A percentile compares a stretch with the other conserved stretches of the same genome.
These are phyloP conservation scores for Megacollybia marginata DNA, from an alignment of 768 basidiomycete genomes.

Conservation along the genomic window DNA sequence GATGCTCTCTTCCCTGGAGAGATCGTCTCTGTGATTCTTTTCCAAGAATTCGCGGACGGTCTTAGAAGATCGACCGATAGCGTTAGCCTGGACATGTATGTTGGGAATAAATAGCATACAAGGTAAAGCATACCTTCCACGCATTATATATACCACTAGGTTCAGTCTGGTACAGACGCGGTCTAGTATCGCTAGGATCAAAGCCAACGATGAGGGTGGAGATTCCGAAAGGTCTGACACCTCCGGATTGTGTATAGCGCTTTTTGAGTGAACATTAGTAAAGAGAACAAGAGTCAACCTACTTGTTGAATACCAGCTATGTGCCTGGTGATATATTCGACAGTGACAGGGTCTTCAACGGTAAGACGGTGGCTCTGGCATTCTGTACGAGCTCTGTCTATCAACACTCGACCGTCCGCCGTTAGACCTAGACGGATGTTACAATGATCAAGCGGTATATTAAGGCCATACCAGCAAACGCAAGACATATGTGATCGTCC, in stretches of 20 bases:
- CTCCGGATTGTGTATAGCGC: constrained; percentile 98
- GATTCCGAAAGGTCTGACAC: constrained; percentile 96
- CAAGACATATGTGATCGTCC: constrained; percentile 95
- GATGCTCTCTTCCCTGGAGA: constrained; percentile 83
- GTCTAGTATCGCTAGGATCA: constrained; percentile 84
- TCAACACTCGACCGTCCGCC: constrained; percentile 94
- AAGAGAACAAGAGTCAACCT: constrained; percentile 7
- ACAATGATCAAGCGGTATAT: not conserved
- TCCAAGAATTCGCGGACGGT: constrained; percentile 98
- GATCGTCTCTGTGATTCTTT: constrained; percentile 92
- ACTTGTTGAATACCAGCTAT: constrained; percentile 99
- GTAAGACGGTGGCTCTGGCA: constrained; percentile 96
- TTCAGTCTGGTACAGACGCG: constrained; percentile 93
- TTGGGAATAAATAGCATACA: not conserved
- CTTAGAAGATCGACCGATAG: constrained; percentile 96
- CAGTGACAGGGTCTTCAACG: constrained; percentile 95
- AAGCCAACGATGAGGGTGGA: constrained; percentile 96
- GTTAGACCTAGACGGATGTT: constrained; percentile 63
- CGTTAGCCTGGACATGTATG: constrained; percentile 64
- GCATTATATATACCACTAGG: constrained; percentile 97
- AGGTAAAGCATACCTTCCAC: constrained; percentile 70
- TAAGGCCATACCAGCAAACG: constrained; percentile 78
- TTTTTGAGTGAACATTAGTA: constrained; percentile 18
- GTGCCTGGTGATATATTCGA: constrained; percentile 97
- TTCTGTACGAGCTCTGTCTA: constrained; percentile 96